phyloP scores from a whole-genome alignment of 108 stramenopile species.

The Bacterosira constricta region DNA sequence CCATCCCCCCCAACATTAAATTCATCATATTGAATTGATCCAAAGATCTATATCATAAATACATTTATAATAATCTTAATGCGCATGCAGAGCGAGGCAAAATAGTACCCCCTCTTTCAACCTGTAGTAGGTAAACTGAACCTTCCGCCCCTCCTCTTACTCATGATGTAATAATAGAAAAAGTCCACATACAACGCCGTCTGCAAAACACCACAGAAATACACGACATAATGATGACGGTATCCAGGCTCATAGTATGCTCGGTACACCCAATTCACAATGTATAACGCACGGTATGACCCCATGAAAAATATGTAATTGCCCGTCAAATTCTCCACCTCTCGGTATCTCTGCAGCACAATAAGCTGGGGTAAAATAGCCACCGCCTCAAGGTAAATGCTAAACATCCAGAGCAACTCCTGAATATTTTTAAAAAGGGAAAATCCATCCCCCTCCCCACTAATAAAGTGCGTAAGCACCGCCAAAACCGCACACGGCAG shows the following conservation, averaged over 20 bases:
- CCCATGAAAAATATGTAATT: slow-evolving; percentile 99
- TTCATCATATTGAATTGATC: too few relatives aligned
- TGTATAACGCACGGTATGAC: slow-evolving; percentile 95
- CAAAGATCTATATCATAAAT: too few relatives aligned
- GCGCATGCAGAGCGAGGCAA: too few relatives aligned
- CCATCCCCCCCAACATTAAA: too few relatives aligned
- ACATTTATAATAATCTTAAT: too few relatives aligned
- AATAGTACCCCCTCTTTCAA: neutral
- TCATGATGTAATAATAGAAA: slow-evolving; percentile 96
- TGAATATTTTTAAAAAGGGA: slow-evolving; percentile 43
- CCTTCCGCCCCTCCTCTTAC: slow-evolving; percentile 80
- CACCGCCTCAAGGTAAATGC: slow-evolving; percentile 94
- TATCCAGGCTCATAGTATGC: slow-evolving; percentile 88
- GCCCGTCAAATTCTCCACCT: slow-evolving; percentile 97
- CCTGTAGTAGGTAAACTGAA: slow-evolving; percentile 77
- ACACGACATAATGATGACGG: slow-evolving; percentile 93
- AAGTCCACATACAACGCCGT: slow-evolving; percentile 98
- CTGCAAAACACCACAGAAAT: slow-evolving; percentile 94
- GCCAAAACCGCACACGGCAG: slow-evolving; percentile 91
- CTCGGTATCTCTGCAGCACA: slow-evolving; percentile 95
- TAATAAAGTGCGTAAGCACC: slow-evolving; percentile 74
- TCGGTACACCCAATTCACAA: slow-evolving; percentile 99
- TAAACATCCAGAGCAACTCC: slow-evolving; percentile 95
- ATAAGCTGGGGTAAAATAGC: slow-evolving; percentile 98
- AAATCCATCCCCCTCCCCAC: slow-evolving; percentile 53